phyloP scores from a whole-genome alignment of 768 basidiomycete genomes.

The Kwoniella newhampshirensis region DNA sequence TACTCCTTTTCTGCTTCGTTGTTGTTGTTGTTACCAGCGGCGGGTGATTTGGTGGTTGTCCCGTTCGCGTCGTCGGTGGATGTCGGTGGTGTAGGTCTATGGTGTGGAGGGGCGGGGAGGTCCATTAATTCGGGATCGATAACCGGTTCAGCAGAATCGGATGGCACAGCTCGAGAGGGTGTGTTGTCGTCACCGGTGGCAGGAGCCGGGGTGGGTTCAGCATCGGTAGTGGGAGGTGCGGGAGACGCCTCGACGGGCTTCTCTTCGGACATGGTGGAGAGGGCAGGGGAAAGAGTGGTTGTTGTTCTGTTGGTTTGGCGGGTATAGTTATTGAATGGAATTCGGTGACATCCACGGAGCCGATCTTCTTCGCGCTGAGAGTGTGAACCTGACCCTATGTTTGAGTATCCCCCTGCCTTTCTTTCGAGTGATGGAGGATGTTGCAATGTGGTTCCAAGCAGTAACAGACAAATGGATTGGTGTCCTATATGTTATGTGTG shows the following conservation, averaged over 20 bases:
- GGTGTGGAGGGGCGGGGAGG: slow-evolving; percentile 33
- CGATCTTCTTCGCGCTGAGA: no score
- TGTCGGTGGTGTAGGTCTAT: not conserved
- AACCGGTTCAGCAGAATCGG: slow-evolving; percentile 16
- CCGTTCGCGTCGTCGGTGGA: slow-evolving; percentile 6
- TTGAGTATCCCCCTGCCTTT: no score
- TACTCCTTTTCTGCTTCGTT: slow-evolving; percentile 2
- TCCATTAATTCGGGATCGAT: slow-evolving; percentile 42
- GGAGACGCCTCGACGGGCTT: slow-evolving; percentile 6
- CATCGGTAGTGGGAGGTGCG: not conserved
- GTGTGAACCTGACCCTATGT: no score
- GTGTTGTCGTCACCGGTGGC: not conserved
- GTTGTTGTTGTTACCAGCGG: not conserved
- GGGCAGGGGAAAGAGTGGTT: not conserved
- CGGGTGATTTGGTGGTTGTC: not conserved
- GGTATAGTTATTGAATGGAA: no score
- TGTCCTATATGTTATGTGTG: no score
- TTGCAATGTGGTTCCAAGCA: no score
- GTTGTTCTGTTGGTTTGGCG: no score
- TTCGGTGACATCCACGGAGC: no score
- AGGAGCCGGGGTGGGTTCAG: slow-evolving; percentile 9
- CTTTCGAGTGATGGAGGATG: no score
- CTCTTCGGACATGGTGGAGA: slow-evolving; percentile 4
- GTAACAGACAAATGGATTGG: no score
- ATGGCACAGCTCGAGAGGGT: not conserved